Conservation (phyloP, 257 asterid genomes). For the Ocimum tenuiflorum region DNA sequence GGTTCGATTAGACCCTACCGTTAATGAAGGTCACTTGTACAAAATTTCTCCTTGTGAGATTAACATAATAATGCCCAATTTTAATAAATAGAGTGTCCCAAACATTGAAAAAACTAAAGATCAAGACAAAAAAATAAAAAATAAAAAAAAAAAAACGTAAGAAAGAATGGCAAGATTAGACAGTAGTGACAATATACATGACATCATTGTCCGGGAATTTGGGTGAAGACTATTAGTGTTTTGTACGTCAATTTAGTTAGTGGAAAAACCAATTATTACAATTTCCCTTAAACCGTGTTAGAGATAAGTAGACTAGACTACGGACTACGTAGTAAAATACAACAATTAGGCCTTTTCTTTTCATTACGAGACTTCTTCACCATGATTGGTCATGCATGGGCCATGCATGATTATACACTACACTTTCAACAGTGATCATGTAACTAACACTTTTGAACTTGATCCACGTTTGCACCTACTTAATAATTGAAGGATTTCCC, state of each 20-base stretch:
- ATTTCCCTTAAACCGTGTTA: background rate
- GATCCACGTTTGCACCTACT: no score
- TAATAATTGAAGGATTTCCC: no score
- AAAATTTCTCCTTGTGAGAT: no score
- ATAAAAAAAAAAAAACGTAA: no score
- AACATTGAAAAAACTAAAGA: no score
- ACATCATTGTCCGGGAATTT: conserved; percentile 1
- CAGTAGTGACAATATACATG: background rate
- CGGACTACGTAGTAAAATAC: background rate
- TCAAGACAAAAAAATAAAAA: no score
- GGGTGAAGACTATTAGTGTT: background rate
- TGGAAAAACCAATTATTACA: background rate
- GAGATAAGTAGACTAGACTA: background rate
- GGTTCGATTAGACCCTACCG: no score
- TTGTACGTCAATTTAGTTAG: background rate
- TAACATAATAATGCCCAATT: no score
- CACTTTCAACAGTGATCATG: conserved; percentile 7
- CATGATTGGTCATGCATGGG: background rate
- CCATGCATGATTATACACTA: conserved; percentile 10
- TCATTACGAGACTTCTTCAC: conserved; percentile 10
- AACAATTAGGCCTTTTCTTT: background rate
- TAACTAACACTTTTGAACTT: background rate
- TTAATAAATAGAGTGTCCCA: no score
- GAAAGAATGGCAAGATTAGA: background rate
- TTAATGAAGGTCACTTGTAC: no score